Base-by-base conservation (phyloP, 169 alveolate genomes). In the Babesia bigemina region DNA sequence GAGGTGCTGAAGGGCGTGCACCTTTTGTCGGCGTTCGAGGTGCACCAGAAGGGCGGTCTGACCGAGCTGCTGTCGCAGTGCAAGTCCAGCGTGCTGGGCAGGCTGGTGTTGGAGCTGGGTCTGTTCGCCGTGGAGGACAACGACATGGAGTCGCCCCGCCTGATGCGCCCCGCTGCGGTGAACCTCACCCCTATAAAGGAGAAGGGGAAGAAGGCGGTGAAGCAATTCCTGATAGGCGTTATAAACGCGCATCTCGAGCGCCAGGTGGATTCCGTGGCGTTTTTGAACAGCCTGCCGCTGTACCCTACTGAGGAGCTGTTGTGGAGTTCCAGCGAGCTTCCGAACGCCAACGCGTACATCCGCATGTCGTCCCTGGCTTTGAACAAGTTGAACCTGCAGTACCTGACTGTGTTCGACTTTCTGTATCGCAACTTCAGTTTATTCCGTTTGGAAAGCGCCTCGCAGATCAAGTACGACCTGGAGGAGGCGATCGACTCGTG, bases 371-470 rank as follows among this genome's bases (percentile, higher is more conserved):
- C 89, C 0, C 36, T 82, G 42, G 86, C 96, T 6, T 87, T 94
- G 63, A 96, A 95, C 69, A 95, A 95, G 83, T 84, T 95, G 84
- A 94, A 93, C 70, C 85, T 92, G 67, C 96, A 94, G 77, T 95
- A 93, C 79, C 86, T 95, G 66, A 91, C 96, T 21, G 70, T 95
- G 70, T 94, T 91, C 76, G 98, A 95, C 82, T 94, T 93, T 82
- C 74, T 95, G 60, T 87, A 91, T 75, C 89, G 97, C 29, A 95
- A 94, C 76, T 95, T 92, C 84, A 86, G 89, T 26, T 92, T 95
- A 63, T 94, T 83, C 84, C 87, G 94, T 58, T 76, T 93, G 79
- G 98, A 95, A 84, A 87, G 96, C 48, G 88, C 93, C 21, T 93
- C 92, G 63, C 97, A 92, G 76, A 92, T 96, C 50, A 93, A 95